phyloP scores from a whole-genome alignment of 2,329 filamentous ascomycete species.

The Akanthomyces muscarius region DNA sequence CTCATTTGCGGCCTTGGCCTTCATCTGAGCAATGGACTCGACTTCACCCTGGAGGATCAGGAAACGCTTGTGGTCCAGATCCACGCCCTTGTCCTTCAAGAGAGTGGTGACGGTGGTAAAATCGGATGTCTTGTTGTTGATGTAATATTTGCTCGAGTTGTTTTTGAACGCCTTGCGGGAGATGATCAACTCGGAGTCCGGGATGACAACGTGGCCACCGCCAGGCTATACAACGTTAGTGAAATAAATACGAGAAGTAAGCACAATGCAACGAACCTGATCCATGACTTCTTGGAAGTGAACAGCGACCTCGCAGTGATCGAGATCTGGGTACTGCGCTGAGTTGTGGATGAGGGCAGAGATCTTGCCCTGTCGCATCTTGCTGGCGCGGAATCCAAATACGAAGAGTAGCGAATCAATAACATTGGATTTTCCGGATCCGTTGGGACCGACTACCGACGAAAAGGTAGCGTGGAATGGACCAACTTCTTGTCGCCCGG shows the following conservation, averaged over 20 bases:
- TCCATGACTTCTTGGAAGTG: slow-evolving; percentile 96
- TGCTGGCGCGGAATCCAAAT: slow-evolving; percentile 98
- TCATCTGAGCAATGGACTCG: slow-evolving; percentile 99
- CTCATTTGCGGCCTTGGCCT: slow-evolving; percentile 89
- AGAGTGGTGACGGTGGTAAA: slow-evolving; percentile 89
- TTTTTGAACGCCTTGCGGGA: slow-evolving; percentile 95
- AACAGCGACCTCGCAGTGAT: slow-evolving; percentile 92
- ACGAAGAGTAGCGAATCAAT: slow-evolving; percentile 97
- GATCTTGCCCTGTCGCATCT: slow-evolving; percentile 98
- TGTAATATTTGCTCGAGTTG: slow-evolving; percentile 97
- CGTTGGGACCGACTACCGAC: slow-evolving; percentile 95
- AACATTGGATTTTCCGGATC: slow-evolving; percentile 97
- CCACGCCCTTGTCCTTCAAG: slow-evolving; percentile 81
- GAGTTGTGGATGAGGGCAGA: slow-evolving; percentile 98
- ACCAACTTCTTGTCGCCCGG: slow-evolving; percentile 88
- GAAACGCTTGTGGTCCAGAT: slow-evolving; percentile 97
- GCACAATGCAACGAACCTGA: slow-evolving; percentile 46
- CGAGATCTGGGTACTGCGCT: slow-evolving; percentile 76
- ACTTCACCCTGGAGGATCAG: slow-evolving; percentile 96
- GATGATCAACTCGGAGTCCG: slow-evolving; percentile 79
- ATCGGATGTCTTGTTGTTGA: slow-evolving; percentile 83
- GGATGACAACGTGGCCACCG: slow-evolving; percentile 71
- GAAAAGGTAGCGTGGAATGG: slow-evolving; percentile 97
- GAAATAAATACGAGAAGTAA: neutral
- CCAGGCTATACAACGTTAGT: slow-evolving; percentile 50